Evolutionary conservation across 495 filamentous ascomycete species (phyloP), one percentile per base, ranked within the genome.

Genomic region (Aspergillus haitiensis): DNA sequence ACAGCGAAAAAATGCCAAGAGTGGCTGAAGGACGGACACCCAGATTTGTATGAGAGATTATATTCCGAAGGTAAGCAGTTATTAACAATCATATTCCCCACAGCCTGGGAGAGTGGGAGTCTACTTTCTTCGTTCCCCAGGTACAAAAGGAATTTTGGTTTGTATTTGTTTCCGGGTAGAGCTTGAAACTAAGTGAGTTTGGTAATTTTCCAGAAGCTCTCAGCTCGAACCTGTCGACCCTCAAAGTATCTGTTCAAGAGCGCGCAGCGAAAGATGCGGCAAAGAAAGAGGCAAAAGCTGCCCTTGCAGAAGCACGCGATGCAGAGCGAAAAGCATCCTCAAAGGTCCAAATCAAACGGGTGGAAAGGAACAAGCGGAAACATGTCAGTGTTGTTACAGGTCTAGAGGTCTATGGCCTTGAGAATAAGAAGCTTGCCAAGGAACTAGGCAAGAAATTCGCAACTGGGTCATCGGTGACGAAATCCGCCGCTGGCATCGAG

Each of bases 1-100:
- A 97, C 93, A n/a, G 85, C 88, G n/a, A 95, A 91, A 76, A 97
- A 96, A 79, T 98, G 94, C 74, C 88, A 93, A 70, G 91, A 97
- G 70, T 98, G 94, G 94, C 82, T 98, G 10, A 81, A 92, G 65
- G 85, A 88, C 47, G 78, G 83, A 44, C 81, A 96, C 58, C 83
- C 87, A 1, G 78, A 82, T 44, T 74, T 97, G 72, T 92, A 96
- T 71, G 72, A 81, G 51, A 78, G 76, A 62, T 78, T 98, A 71
- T 96, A 96, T 78, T 94, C 91, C 45, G 84, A 88, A 72, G 91
- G 92, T 93, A 73, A 12, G 16, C 49, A 40, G 6, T 53, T 18
- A 12, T 12, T n/a, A 33, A 11, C 39, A 5, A 16, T 34, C 36
- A 27, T 16, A 16, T 51, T 37, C 51, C 15, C 7, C 12, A 16